A percentile compares a stretch with the other conserved stretches of the same genome.
phyloP scores from a whole-genome alignment of 2,329 filamentous ascomycete species.

The Pseudonectria buxi region DNA sequence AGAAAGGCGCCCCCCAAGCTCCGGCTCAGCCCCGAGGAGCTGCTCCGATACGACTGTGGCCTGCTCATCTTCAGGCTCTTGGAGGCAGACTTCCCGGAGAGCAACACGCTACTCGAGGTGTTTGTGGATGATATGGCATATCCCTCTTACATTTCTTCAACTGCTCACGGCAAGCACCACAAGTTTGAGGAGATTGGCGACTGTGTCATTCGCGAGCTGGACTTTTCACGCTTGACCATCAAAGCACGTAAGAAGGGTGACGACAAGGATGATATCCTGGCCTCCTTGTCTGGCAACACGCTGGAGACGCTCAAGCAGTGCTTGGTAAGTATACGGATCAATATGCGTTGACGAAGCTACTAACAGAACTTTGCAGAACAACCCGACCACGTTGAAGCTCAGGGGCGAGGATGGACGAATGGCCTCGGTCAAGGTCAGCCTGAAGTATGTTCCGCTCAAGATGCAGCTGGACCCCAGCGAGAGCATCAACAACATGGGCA shows the following conservation, averaged over 20 bases:
- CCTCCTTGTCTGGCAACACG: constrained; percentile 78
- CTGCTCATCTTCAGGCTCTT: constrained; percentile 91
- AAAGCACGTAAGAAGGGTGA: constrained; percentile 77
- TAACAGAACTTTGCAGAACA: constrained; percentile 55
- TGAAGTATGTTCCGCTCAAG: constrained; percentile 90
- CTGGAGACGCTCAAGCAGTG: constrained; percentile 83
- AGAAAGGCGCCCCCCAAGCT: constrained; percentile 64
- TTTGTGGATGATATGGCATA: constrained; percentile 93
- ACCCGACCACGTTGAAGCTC: constrained; percentile 74
- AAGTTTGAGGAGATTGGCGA: constrained; percentile 91
- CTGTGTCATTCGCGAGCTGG: constrained; percentile 93
- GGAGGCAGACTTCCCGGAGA: constrained; percentile 75
- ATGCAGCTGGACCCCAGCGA: constrained; percentile 93
- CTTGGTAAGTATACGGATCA: constrained; percentile 51
- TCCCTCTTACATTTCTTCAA: constrained; percentile 77
- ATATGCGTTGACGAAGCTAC: not conserved
- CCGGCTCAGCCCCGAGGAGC: constrained; percentile 69
- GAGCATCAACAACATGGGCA: constrained; percentile 98
- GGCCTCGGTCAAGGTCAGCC: constrained; percentile 76
- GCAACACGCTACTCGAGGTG: constrained; percentile 73
- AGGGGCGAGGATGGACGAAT: constrained; percentile 66
- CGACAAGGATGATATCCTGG: constrained; percentile 68
- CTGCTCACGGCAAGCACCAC: constrained; percentile 59
- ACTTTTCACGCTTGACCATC: constrained; percentile 88
- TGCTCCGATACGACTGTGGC: constrained; percentile 81